Evolutionary conservation across 2,329 filamentous ascomycete genomes (phyloP), one percentile per base, ranked within the genome.

Genomic region (Fusarium subglutinans): DNA sequence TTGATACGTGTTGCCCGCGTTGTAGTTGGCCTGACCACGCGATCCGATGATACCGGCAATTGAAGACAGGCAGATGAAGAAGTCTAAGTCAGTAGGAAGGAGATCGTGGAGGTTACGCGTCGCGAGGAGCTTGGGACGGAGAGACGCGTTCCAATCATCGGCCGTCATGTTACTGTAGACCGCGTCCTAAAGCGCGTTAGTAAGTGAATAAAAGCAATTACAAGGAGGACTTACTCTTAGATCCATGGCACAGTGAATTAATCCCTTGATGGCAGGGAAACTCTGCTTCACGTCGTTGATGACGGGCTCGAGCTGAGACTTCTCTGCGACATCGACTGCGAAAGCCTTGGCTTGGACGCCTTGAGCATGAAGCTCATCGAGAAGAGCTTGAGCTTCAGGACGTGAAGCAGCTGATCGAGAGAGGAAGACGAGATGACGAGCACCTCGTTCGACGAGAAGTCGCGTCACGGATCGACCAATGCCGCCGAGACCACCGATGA

Each of bases 381-480:
- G 53, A 18, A 55, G 53, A 30, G 26, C 26, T 4, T 30, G 35
- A 6, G 53, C 53, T 41, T 55, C 53, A 0, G 53, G 53, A 15
- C 53, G 53, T 3, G 53, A 18, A n/a, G 26, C 53, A 4, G 53
- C 53, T 30, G 78, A 79, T 20, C 82, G 71, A 0, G 80, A 81
- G 3, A 82, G 66, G 18, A 82, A 73, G 1, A 82, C 70, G 11
- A 84, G 71, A 40, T 79, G 68, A 14, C 73, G 79, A 0, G 81
- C 81, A 0, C 73, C 73, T 18, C 55, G 51, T 14, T 66, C 56
- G 6, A 40, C 69, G 35, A 77, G 66, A 38, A 74, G 74, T 4
- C 28, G 55, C 9, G 79, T 77, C 0, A 81, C 66, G 2, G 70
- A 51, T 38, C 73, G 59, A 11, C 79, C 79, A 11, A 80, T 60